Base-by-base conservation (phyloP, 2,329 filamentous ascomycete species). In the Ceratocystis harringtonii region DNA sequence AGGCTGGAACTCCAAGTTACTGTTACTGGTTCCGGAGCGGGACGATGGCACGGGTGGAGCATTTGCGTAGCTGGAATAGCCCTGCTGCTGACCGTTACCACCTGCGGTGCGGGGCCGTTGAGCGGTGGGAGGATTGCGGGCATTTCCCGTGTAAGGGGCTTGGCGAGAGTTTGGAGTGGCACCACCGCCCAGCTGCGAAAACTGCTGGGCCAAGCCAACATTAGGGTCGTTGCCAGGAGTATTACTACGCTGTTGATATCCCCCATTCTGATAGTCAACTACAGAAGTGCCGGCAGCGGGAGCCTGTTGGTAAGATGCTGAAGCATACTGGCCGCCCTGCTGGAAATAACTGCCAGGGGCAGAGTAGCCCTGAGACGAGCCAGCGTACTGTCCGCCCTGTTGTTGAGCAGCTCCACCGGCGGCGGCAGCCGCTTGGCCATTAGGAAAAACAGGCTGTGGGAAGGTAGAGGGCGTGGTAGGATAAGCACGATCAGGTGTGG, bases 401-500 rank as follows among this genome's bases (percentile, higher is more conserved):
- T 75, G 74, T 55, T 72, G 72, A 48, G 73, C 70, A 64, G 62
- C 44, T 36, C 61, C 65, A 12, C 62, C 64, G 12, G 30, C 25
- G 5, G 63, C 55, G n/a, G 63, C 61, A 25, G 65, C 60, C 45
- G 68, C 66, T 71, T 86, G 75, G 69, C 77, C 76, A 63, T 73
- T 71, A 66, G 79, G 78, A 70, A 82, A 84, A 74, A 95, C 88
- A 68, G 92, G 92, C 77, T 97, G 92, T 12, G 92, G 92, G 73
- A 97, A 97, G 67, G 92, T 96, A 69, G 92, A 96, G 63, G 92
- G 92, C 8, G 92, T 96, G 64, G 92, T 91, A 70, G 88, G 89
- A 80, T 89, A 91, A 70, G 84, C 80, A 73, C 87, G 81, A 74
- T 87, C 87, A 71, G 75, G 72, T 65, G 83, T 76, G 68, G 80